Conservation (phyloP, 78 protist species). For the Mastigamoeba balamuthi region DNA sequence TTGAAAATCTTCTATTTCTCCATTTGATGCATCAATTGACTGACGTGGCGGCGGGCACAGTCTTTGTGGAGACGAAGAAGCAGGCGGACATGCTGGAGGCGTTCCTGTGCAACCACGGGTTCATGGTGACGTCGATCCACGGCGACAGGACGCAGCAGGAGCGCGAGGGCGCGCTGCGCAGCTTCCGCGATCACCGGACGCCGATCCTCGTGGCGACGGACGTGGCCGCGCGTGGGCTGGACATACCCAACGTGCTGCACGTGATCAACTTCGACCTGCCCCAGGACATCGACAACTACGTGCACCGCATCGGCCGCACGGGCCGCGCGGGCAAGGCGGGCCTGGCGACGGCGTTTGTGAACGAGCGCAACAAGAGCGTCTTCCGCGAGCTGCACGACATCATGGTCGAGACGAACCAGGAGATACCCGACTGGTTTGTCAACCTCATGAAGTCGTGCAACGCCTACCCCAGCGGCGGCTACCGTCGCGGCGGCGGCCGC, state of each 20-base stretch:
- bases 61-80: conserved; percentile 88
- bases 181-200: conserved; percentile 52
- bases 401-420: neutral
- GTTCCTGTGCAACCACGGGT: conserved; percentile 37
- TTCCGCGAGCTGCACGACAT: neutral
- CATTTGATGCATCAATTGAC: too few relatives aligned
- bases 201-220: conserved; percentile 94
- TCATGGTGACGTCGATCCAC: conserved; percentile 84
- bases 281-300: conserved; percentile 79
- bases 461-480: too few relatives aligned
- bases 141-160: conserved; percentile 92
- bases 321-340: conserved; percentile 15
- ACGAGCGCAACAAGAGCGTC: neutral
- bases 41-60: neutral
- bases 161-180: conserved; percentile 75
- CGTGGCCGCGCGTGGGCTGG: conserved; percentile 95
- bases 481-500: too few relatives aligned
- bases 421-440: too few relatives aligned
- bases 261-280: conserved; percentile 98
- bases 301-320: conserved; percentile 80
- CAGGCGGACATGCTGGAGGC: conserved; percentile 80
- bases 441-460: too few relatives aligned
- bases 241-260: conserved; percentile 87
- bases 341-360: neutral
- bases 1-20: too few relatives aligned